A percentile compares a stretch with the other conserved stretches of the same genome.
Conservation (phyloP, 306 rosid species). For the Trifolium fragiferum region DNA sequence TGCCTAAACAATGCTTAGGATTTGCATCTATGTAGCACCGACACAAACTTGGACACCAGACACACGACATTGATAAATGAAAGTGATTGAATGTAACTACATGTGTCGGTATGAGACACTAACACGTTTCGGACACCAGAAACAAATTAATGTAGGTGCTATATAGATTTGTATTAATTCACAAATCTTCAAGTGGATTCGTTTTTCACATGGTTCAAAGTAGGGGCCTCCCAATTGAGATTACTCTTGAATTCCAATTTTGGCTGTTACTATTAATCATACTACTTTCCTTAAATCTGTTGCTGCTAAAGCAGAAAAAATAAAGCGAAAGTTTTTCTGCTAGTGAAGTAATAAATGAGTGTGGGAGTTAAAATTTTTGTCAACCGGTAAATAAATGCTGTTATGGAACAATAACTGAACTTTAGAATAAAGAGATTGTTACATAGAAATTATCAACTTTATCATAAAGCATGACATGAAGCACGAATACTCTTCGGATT, state of each 20-base stretch:
- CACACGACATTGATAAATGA: neutral
- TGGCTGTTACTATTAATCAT: slow-evolving; percentile 23
- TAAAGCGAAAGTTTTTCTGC: slow-evolving; percentile 38
- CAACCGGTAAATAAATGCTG: slow-evolving; percentile 42
- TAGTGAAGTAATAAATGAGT: slow-evolving; percentile 44
- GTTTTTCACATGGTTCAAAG: slow-evolving; percentile 3
- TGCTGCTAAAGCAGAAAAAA: slow-evolving; percentile 22
- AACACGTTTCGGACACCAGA: neutral
- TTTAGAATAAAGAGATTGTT: neutral
- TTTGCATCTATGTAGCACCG: neutral
- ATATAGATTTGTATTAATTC: neutral
- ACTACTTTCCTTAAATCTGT: slow-evolving; percentile 35
- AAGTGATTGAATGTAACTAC: neutral
- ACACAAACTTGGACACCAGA: neutral
- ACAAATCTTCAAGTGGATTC: neutral
- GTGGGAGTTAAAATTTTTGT: slow-evolving; percentile 37
- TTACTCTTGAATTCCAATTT: slow-evolving; percentile 11
- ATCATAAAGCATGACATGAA: too few species aligned
- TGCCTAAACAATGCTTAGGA: neutral
- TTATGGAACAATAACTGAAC: slow-evolving; percentile 21
- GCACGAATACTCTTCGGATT: too few species aligned
- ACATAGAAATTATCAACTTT: slow-evolving; percentile 32
- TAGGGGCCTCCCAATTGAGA: neutral
- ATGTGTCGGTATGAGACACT: neutral
- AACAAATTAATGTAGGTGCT: neutral